phyloP scores from a whole-genome alignment of 2,329 filamentous ascomycete species.

The Juglanconis sp. region DNA sequence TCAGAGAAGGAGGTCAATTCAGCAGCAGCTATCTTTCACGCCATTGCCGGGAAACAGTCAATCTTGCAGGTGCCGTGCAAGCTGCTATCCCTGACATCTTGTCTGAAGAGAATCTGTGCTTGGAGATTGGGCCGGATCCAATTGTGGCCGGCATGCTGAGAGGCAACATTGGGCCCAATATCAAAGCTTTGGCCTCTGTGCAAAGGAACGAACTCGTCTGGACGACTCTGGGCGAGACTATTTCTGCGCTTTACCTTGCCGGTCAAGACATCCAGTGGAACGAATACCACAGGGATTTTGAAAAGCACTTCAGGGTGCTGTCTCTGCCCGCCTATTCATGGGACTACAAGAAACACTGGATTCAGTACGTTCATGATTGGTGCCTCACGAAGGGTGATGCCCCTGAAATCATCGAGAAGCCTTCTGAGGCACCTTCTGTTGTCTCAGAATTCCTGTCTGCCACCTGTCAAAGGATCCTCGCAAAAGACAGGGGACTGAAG shows the following conservation, averaged over 20 bases:
- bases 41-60: no score
- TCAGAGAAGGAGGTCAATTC: slow-evolving; percentile 39
- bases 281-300: slow-evolving; percentile 4
- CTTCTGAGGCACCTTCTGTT: slow-evolving; percentile 53
- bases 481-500: background rate
- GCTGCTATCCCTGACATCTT: no score
- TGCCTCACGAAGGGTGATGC: slow-evolving; percentile 4
- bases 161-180: no score
- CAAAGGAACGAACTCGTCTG: slow-evolving; percentile 37
- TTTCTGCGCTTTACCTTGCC: background rate
- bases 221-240: background rate
- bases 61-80: no score
- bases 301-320: background rate
- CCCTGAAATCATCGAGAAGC: slow-evolving; percentile 23
- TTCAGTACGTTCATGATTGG: slow-evolving; percentile 12
- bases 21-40: background rate
- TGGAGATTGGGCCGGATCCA: no score
- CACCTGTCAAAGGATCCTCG: background rate
- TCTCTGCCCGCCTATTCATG: slow-evolving; percentile 5
- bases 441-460: background rate
- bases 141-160: no score
- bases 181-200: slow-evolving; percentile 55
- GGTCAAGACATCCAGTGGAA: background rate
- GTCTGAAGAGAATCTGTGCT: no score
- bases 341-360: slow-evolving; percentile 12